A percentile compares a stretch with the other conserved stretches of the same genome.
These are phyloP conservation scores for Letharia lupina DNA, from an alignment of 495 filamentous ascomycete genomes.

Conservation along the genomic window DNA sequence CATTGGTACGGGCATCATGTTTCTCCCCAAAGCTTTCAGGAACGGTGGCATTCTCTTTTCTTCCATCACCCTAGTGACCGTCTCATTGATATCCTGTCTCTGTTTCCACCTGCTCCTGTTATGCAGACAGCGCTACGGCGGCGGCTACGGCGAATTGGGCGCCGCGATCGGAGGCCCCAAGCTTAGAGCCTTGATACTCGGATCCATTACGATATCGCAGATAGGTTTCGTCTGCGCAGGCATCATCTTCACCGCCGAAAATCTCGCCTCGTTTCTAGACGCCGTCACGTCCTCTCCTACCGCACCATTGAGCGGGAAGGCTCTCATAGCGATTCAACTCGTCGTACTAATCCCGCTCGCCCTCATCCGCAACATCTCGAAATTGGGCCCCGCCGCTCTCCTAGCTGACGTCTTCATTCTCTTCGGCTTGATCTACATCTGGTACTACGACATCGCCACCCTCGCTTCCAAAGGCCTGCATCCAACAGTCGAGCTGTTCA, in stretches of 20 bases:
- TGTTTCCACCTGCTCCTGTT: conserved; percentile 56
- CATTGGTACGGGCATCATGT: conserved; percentile 60
- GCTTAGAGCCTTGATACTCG: conserved; percentile 47
- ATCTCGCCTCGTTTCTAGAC: conserved; percentile 47
- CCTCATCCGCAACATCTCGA: conserved; percentile 56
- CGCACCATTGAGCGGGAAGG: conserved; percentile 35
- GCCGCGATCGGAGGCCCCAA: conserved; percentile 42
- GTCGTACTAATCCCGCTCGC: conserved; percentile 49
- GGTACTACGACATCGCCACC: conserved; percentile 48
- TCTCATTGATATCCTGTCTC: conserved; percentile 48
- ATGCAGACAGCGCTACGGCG: conserved; percentile 44
- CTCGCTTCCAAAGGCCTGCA: conserved; percentile 40
- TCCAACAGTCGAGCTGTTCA: conserved; percentile 49
- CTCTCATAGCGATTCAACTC: conserved; percentile 49
- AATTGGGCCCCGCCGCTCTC: conserved; percentile 50
- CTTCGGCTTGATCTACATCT: conserved; percentile 56
- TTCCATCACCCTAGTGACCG: conserved; percentile 46
- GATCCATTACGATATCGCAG: conserved; percentile 56
- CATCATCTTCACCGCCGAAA: conserved; percentile 59
- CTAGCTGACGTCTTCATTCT: conserved; percentile 56
- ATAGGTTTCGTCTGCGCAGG: conserved; percentile 59
- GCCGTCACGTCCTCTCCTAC: conserved; percentile 38
- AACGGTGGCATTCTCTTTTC: conserved; percentile 63
- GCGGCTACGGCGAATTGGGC: conserved; percentile 57
- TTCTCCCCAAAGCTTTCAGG: conserved; percentile 58